Conservation (phyloP, 129 eudicot genomes). For the sunflower (Helianthus annuus) region HanXRQr2.0-SUNRISE NC_035444.2:53351813-53352312, state of each 20-base stretch:
- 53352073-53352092: background rate
- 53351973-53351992: too few relatives aligned
- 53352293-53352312: slow-evolving; percentile 9
- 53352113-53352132: background rate
- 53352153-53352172: background rate
- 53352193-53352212: slow-evolving; percentile 5
- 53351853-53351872: too few relatives aligned
- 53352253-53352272: background rate
- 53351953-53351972: too few relatives aligned
- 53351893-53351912: too few relatives aligned
- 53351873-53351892: too few relatives aligned
- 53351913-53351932: too few relatives aligned
- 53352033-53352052: background rate
- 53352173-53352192: background rate
- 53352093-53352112: background rate
- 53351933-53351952: too few relatives aligned
- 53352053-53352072: background rate
- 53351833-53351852: too few relatives aligned
- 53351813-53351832: too few relatives aligned
- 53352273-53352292: background rate
- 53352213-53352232: slow-evolving; percentile 1
- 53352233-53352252: slow-evolving; percentile 18
- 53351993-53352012: slow-evolving; percentile 24
- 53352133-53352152: slow-evolving; percentile 1
- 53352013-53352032: slow-evolving; percentile 8